Evolutionary conservation across 345 rosid genomes (phyloP), one percentile per base, ranked within the genome.

Genomic region (Citrus inodora): DNA sequence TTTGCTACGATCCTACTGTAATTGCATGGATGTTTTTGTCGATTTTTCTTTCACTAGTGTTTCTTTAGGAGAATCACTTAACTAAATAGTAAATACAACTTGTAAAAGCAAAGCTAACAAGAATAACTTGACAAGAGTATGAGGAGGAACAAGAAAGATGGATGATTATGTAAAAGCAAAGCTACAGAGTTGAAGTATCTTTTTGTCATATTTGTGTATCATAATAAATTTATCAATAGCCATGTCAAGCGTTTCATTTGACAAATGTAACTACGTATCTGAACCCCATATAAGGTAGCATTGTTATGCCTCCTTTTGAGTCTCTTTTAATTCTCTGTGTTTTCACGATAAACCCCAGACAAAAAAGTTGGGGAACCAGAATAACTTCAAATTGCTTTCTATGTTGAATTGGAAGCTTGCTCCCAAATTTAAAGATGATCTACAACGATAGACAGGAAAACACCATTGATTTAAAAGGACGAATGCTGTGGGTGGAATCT

Each of bases 241-340:
- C 83, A 80, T 78, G 84, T 74, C 84, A 62, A 87, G 85, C 79
- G 79, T 76, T 82, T 82, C 70, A 78, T 78, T 71, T 79, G 83
- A 82, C 84, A 84, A 66, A 73, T 85, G 80, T 82, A 87, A 80
- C 67, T 84, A 79, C 80, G 86, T 82, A 80, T 75, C 87, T 78
- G 83, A 64, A 80, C 80, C 80, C 82, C 84, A 86, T 77, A 72
- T 74, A 80, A 75, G 78, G 86, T 55, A 70, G 86, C 86, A 82
- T 73, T 75, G 60, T 35, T 42, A 81, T 73, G 85, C 78, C 74
- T 68, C 87, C 85, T 71, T 63, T 63, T 67, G 72, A 81, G 81
- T 78, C 85, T 75, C 77, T 81, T 76, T 71, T 78, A 77, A 74
- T 46, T 46, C 51, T 46, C 51, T 13, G 51, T 61, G 76, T 75